These are phyloP conservation scores for Phytophthora foliorum DNA, from an alignment of 352 stramenopile genomes.

Conservation along the genomic window DNA sequence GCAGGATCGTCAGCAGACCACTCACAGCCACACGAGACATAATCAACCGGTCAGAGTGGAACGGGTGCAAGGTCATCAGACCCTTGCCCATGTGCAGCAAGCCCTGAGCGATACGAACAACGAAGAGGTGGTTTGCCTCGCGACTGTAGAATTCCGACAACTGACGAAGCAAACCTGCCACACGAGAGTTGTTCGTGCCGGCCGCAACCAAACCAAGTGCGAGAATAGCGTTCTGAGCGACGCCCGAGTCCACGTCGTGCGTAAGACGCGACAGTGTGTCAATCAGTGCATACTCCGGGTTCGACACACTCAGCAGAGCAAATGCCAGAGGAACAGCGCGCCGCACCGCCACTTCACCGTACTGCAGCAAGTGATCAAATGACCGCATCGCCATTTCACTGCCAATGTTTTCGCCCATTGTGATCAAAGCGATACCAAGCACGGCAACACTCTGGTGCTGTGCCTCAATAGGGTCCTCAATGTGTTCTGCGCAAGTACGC, in stretches of 20 bases:
- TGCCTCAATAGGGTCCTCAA: conserved; percentile 83
- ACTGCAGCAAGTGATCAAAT: conserved; percentile 99
- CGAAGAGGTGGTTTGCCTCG: conserved; percentile 98
- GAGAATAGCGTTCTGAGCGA: conserved; percentile 98
- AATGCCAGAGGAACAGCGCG: conserved; percentile 97
- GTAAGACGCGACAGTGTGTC: conserved; percentile 99
- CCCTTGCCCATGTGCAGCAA: conserved; percentile 99
- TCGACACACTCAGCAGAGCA: conserved; percentile 96
- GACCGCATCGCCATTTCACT: conserved; percentile 99
- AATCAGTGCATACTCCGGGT: conserved; percentile 97
- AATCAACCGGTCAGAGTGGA: conserved; percentile 97
- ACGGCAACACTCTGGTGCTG: conserved; percentile 96
- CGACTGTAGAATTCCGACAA: conserved; percentile 99
- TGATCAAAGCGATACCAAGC: conserved; percentile 98
- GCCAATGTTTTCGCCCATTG: conserved; percentile 97
- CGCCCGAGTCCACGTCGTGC: conserved; percentile 97
- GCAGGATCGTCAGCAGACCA: conserved; percentile 96
- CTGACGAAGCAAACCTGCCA: conserved; percentile 97
- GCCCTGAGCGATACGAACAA: conserved; percentile 98
- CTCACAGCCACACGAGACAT: conserved; percentile 94
- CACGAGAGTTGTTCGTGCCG: conserved; percentile 99
- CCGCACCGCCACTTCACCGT: conserved; percentile 98
- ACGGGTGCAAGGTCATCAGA: conserved; percentile 97
- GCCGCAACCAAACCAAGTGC: conserved; percentile 97
- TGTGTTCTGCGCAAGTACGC: conserved; percentile 98